Evolutionary conservation across 352 stramenopile species (phyloP), one percentile per base, ranked within the genome.

Genomic region (Globisporangium apiculatum): DNA sequence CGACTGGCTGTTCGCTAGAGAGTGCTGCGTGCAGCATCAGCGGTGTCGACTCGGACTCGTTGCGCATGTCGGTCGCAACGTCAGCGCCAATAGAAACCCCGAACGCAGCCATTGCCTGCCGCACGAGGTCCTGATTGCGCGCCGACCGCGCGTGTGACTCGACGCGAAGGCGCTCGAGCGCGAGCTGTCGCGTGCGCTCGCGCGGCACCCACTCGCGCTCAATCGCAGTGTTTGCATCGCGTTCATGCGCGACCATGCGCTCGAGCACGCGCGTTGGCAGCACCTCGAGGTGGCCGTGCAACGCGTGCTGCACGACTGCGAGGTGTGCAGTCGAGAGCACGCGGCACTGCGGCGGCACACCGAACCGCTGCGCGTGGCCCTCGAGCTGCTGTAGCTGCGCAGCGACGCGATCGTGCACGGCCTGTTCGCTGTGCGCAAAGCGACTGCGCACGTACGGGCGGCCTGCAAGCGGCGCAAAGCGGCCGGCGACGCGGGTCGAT

Each of bases 271-370:
- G 66, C 0, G 71, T 62, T 8, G 80, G 72, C 1, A 89, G 53
- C 9, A 87, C 66, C 61, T 86, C 75, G 8, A 89, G 62, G 61
- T 89, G 80, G 0, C 68, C 73, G 35, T 86, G 69, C 36, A 91
- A 51, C 46, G 80, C 76, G 42, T 77, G 69, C 40, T 83, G 78
- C 0, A 84, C 76, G 35, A 86, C 58, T 14, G 69, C 56, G 6
- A 86, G 51, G 49, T 84, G 77, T 14, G 73, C 66, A 38, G 73
- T 72, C 1, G 76, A 75, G 37, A 91, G 52, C 24, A 73, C 41
- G 1, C 46, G 53, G 46, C 65, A 76, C 48, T 75, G 75, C 6
- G 66, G 55, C 41, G 72, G 58, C 35, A 87, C 66, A 0, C 76
- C 78, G 59, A 74, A 91, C 7, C 78, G 73, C 12, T 65, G 54